These are phyloP conservation scores for Kuraishia ogatae DNA, from an alignment of 805 yeast genomes.

Conservation along the genomic window DNA sequence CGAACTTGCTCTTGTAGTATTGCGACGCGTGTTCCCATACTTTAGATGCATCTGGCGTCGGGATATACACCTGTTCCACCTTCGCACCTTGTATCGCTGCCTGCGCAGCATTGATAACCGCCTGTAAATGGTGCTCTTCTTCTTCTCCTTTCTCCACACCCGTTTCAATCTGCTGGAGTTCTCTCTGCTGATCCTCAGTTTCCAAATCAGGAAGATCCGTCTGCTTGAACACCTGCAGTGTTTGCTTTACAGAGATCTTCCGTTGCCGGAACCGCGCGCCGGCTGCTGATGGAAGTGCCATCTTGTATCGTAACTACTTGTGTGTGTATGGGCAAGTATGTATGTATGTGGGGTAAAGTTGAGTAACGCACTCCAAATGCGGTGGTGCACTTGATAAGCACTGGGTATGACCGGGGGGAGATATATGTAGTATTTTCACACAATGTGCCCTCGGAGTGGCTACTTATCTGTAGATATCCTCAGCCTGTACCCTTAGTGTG, in stretches of 20 bases:
- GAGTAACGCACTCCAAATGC: neutral
- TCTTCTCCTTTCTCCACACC: slow-evolving; percentile 98
- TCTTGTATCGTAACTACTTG: too few species aligned
- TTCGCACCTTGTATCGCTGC: slow-evolving; percentile 45
- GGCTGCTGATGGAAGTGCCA: slow-evolving; percentile 29
- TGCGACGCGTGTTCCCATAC: slow-evolving; percentile 71
- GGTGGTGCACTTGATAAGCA: neutral
- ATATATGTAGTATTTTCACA: too few species aligned
- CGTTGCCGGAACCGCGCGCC: slow-evolving; percentile 86
- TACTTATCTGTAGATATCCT: too few species aligned
- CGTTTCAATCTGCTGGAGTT: slow-evolving; percentile 83
- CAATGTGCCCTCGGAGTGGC: too few species aligned
- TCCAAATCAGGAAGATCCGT: slow-evolving; percentile 76
- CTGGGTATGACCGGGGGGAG: too few species aligned
- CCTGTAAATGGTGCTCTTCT: slow-evolving; percentile 92
- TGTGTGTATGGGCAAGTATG: too few species aligned
- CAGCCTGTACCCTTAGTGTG: too few species aligned
- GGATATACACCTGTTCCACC: slow-evolving; percentile 65
- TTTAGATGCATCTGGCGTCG: slow-evolving; percentile 91
- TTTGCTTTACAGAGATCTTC: slow-evolving; percentile 87
- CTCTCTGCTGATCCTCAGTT: slow-evolving; percentile 73
- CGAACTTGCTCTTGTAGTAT: slow-evolving; percentile 61
- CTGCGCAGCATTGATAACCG: slow-evolving; percentile 76
- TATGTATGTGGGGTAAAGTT: neutral
- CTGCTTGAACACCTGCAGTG: slow-evolving; percentile 68